Evolutionary conservation across 2,329 filamentous ascomycete genomes (phyloP), one percentile per base, ranked within the genome.

Genomic region (Decorospora gaudefroyi): DNA sequence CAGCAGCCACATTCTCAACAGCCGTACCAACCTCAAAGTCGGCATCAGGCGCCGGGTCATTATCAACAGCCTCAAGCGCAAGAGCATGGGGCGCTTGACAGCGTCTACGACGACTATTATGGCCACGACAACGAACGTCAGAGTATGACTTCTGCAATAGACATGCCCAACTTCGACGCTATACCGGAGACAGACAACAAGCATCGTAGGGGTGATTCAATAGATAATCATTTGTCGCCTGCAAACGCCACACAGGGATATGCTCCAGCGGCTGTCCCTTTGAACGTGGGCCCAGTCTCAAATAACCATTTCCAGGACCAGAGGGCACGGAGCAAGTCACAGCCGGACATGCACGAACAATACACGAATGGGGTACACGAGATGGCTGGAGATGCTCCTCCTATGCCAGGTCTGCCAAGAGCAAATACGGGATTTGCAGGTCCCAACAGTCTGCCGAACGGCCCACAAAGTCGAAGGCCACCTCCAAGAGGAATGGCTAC

Each of bases 161-260:
- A 84, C 33, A 84, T 85, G 80, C 82, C 82, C 2, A 79, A 85
- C 53, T 85, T 85, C 54, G 80, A 83, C 59, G 78, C 77, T 2
- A 76, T 79, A 49, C 71, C 74, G n/a, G 64, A 73, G 16, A 44
- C 58, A 4, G 55, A 45, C 26, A 57, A 37, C 21, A 55, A 48
- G 21, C 66, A 68, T 42, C 61, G 67, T n/a, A 55, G 67, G 51
- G 67, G 67, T 3, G 62, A 63, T 45, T 69, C 67, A 1, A 67
- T 70, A 35, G 67, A 70, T n/a, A 53, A 64, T 13, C 67, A 70
- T 40, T 42, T 70, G n/a, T 54, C 55, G 11, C 61, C 62, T 2
- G 46, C 46, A n/a, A 27, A 23, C 10, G 33, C 35, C 11, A 36
- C 39, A 15, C 49, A 55, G 17, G 50, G 36, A 18, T 38, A 58